Base-by-base conservation (phyloP, 164 flowering plant genomes). In the Litsea cubeba region DNA sequence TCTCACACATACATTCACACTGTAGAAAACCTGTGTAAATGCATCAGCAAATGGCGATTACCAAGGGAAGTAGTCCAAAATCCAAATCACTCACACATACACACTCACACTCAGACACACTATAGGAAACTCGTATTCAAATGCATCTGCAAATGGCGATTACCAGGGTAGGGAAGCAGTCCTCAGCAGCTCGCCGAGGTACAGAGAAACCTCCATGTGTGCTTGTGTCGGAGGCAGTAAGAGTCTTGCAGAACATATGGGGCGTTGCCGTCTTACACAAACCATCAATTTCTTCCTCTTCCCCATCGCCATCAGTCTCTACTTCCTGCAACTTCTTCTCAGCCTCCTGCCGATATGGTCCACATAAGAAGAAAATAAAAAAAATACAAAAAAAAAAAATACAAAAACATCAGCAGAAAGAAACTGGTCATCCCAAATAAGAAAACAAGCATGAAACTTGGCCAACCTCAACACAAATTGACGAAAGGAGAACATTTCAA, bases 151-250 rank as follows among this genome's bases (percentile, higher is more conserved):
- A 50, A 64, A 70, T 66, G 69, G 58, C 17, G 6, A 50, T 10
- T 90, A 96, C 99, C 93, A 96, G 79, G 22, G 99, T 92, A 81
- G 98, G 95, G 80, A 96, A 96, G 81, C 99, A 96, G 70, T 96
- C 99, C 81, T 96, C 99, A 25, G 99, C 99, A 68, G 98, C 99
- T 26, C 98, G 88, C 8, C 99, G 91, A 76, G 99, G 99, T 3
- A 96, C 99, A 18, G 99, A 96, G 81, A 96, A 96, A 20, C 98
- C 99, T 18, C 99, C 99, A 80, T 96, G 99, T 23, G 97, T 94
- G 82, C 97, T 96, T 1, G 99, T 96, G 80, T 96, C 99, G n/a
- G 99, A 96, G 69, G 99, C 98, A 32, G 99, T 96, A 50, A 96
- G 93, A 2, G 98, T 96, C 84, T 96, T 96, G 79, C 99, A 96